A percentile compares a stretch with the other conserved stretches of the same genome.
Evolutionary conservation across 208 protist genomes (phyloP).

Genomic region (Leishmania gerbilli): DNA sequence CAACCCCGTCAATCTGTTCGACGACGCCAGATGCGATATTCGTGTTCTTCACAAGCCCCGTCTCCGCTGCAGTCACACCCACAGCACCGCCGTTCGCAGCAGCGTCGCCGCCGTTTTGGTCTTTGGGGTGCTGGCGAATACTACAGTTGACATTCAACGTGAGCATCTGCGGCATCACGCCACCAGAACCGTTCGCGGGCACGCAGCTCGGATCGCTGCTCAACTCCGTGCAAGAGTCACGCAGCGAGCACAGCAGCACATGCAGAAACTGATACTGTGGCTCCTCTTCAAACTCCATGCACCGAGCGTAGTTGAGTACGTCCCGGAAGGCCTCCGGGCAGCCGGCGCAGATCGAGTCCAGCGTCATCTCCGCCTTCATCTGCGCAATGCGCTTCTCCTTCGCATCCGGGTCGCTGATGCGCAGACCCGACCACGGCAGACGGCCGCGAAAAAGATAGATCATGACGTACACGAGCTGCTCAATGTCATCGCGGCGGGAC

Average conservation of each 20-base stretch:
- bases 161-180: slow-evolving; percentile 7
- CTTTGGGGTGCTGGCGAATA: neutral
- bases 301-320: slow-evolving; percentile 61
- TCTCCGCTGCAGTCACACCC: neutral
- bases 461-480: slow-evolving; percentile 93
- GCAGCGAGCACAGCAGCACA: slow-evolving; percentile 43
- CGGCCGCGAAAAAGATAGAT: slow-evolving; percentile 98
- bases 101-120: neutral
- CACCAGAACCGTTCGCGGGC: slow-evolving; percentile 11
- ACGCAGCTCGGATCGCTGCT: neutral
- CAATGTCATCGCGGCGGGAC: slow-evolving; percentile 88
- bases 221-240: slow-evolving; percentile 22
- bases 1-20: slow-evolving; percentile 9
- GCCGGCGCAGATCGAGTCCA: slow-evolving; percentile 48
- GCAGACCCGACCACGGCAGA: slow-evolving; percentile 96
- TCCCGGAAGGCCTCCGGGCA: slow-evolving; percentile 72
- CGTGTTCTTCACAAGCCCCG: slow-evolving; percentile 1
- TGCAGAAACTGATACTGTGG: slow-evolving; percentile 78
- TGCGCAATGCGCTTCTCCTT: slow-evolving; percentile 56
- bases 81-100: neutral
- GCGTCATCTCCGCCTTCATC: slow-evolving; percentile 55
- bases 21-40: slow-evolving; percentile 16
- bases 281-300: slow-evolving; percentile 69
- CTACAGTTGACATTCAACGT: neutral
- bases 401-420: slow-evolving; percentile 50